Evolutionary conservation across 805 yeast genomes (phyloP), one percentile per base, ranked within the genome.

Genomic region (Clavispora santaluciae): DNA sequence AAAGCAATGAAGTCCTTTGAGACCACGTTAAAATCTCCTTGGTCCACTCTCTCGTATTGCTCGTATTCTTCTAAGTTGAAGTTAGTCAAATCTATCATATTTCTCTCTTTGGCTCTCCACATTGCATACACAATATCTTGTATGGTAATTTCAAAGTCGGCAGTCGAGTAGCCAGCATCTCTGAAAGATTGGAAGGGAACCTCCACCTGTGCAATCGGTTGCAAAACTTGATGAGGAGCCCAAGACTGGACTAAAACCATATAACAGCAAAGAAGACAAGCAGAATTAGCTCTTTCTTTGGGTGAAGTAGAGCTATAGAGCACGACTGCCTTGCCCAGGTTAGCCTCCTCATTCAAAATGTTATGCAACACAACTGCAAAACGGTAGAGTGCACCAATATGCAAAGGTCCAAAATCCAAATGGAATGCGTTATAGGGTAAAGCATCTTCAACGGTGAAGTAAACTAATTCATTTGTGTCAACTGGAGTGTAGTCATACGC

Each of bases 181-280:
- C 99, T 74, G 65, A 90, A 93, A 1, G 90, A 85, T 84, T 86
- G 90, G 50, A 91, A 83, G 6, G 98, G 97, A 2, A 95, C 96
- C 37, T 85, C 89, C 5, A 82, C 78, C 61, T 93, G 98, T 1
- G 93, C 79, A 40, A 93, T 77, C 1, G 99, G 99, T 45, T 95
- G 97, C 48, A 93, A 66, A 0, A 90, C 99, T 62, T 93, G 93
- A 63, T 93, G 99, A 0, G 99, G 99, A 1, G 97, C 88, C 99
- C 99, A 93, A 11, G 88, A 83, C 60, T 93, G 99, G 13, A 93
- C 91, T 40, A 93, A 66, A 1, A 93, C 76, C 97, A 93, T 89
- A 64, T 93, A 93, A 56, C 97, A 88, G 49, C 96, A 87, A 38
- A 93, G 70, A 47, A 93, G 70, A 62, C 98, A 89, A 4, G 98